These are phyloP conservation scores for Calonectria naviculata DNA, from an alignment of 2,329 filamentous ascomycete genomes.

Conservation along the genomic window DNA sequence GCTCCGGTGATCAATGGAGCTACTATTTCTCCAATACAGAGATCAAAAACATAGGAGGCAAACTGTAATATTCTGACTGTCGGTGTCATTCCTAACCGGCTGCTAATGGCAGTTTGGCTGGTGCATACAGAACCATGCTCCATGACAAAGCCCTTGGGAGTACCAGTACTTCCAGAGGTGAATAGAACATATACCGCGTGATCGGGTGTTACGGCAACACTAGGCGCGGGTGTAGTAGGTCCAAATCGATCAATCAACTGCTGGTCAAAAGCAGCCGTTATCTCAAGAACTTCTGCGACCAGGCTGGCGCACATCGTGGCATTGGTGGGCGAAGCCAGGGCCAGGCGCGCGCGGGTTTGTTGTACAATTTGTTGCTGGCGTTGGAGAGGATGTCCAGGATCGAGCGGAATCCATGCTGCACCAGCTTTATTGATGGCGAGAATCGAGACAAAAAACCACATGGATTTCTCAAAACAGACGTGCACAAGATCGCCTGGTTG, in stretches of 20 bases:
- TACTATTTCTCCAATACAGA: conserved; percentile 2
- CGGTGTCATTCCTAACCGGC: neutral
- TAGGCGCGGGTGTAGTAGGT: neutral
- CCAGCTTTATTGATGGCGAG: conserved; percentile 2
- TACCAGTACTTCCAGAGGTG: conserved; percentile 13
- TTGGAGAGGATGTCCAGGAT: neutral
- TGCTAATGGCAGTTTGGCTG: neutral
- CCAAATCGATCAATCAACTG: neutral
- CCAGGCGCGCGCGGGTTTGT: neutral
- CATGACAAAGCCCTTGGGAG: conserved; percentile 26
- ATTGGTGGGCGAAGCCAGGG: neutral
- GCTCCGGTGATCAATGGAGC: neutral
- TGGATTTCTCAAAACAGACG: conserved; percentile 19
- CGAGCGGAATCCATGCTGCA: neutral
- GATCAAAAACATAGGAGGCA: conserved; percentile 2
- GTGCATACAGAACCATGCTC: neutral
- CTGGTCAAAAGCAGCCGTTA: neutral
- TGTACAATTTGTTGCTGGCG: conserved; percentile 4
- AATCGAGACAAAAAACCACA: conserved; percentile 1
- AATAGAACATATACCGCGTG: neutral
- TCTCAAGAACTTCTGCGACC: neutral
- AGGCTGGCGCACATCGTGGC: conserved; percentile 8
- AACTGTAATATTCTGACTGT: conserved; percentile 2
- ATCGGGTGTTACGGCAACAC: neutral
- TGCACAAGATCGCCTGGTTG: conserved; percentile 9